Base-by-base conservation (phyloP, 805 yeast genomes). In the Candida jianshihensis region DNA sequence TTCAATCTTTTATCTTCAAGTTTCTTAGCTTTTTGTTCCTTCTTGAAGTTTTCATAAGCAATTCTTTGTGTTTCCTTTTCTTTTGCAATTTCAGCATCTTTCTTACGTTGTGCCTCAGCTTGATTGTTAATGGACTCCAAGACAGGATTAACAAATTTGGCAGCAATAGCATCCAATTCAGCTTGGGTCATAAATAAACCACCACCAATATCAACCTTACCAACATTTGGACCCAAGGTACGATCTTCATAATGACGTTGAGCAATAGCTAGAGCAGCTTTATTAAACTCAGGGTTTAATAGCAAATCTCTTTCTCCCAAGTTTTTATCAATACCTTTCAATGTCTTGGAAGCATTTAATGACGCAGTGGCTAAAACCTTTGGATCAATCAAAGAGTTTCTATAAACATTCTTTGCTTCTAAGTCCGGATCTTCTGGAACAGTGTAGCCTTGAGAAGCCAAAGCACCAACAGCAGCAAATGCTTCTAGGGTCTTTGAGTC, bases 111-210 rank as follows among this genome's bases (percentile, higher is more conserved):
- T 33, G 73, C 71, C 17, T 60, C 67, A 16, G 94, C 95, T 53
- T 83, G 80, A 31, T 67, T 60, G 48, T 73, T 68, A 51, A 90
- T 75, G 57, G 86, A 89, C 27, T 67, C 70, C 51, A 90, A 65
- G 5, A 90, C 88, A 8, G 98, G 98, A 46, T 73, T 70, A 39
- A 92, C 95, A 52, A 84, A 68, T 32, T 78, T 71, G 41, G 76
- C 64, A 16, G 98, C 97, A 64, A 90, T 73, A 35, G 71, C 71
- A 44, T 85, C 81, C 42, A 92, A 74, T 51, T 89, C 96, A 16
- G 67, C 71, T 41, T 72, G 81, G 27, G 83, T 68, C 71, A 90
- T 75, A 51, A 71, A 74, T 39, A 85, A 68, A 2, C 97, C 97
- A 43, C 95, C 96, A 41, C 98, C 98, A 43, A 90, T 62, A 52